These are phyloP conservation scores for Trifolium fragiferum DNA, from an alignment of 306 rosid genomes.

Conservation along the genomic window DNA sequence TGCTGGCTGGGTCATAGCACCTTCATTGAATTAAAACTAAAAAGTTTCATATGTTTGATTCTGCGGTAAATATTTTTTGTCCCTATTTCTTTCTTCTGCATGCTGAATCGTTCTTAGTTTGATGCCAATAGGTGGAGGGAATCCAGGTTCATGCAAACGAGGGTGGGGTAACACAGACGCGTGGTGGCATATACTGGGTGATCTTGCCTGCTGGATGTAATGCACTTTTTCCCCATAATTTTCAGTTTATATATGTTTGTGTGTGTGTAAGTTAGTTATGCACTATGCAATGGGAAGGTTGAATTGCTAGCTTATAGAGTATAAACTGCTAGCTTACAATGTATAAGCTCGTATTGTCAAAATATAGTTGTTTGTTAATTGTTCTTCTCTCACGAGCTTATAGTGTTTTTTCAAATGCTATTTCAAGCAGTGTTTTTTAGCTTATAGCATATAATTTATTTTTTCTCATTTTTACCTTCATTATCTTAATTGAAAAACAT, in stretches of 20 bases:
- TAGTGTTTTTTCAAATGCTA: neutral
- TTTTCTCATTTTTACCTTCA: neutral
- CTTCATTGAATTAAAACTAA: slow-evolving; percentile 27
- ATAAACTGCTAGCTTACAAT: neutral
- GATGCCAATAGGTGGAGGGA: slow-evolving; percentile 79
- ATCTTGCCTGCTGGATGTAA: slow-evolving; percentile 99
- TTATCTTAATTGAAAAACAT: neutral
- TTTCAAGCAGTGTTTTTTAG: neutral
- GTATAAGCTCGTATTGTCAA: neutral
- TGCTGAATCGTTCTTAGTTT: slow-evolving; percentile 37
- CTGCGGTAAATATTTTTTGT: slow-evolving; percentile 30
- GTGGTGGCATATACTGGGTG: slow-evolving; percentile 93
- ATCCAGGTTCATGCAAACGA: slow-evolving; percentile 89
- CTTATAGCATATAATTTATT: neutral
- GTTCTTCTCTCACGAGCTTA: neutral
- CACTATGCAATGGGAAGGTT: slow-evolving; percentile 1
- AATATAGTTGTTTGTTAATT: neutral
- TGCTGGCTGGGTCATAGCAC: neutral
- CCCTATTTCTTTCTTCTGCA: slow-evolving; percentile 31
- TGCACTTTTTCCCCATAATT: slow-evolving; percentile 42
- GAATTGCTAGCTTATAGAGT: neutral
- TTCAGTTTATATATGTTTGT: neutral
- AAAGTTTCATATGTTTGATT: slow-evolving; percentile 9
- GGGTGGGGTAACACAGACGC: slow-evolving; percentile 87
- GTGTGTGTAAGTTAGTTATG: slow-evolving; percentile 8